phyloP scores from a whole-genome alignment of 2,329 filamentous ascomycete genomes.

The Colletotrichum tropicale region DNA sequence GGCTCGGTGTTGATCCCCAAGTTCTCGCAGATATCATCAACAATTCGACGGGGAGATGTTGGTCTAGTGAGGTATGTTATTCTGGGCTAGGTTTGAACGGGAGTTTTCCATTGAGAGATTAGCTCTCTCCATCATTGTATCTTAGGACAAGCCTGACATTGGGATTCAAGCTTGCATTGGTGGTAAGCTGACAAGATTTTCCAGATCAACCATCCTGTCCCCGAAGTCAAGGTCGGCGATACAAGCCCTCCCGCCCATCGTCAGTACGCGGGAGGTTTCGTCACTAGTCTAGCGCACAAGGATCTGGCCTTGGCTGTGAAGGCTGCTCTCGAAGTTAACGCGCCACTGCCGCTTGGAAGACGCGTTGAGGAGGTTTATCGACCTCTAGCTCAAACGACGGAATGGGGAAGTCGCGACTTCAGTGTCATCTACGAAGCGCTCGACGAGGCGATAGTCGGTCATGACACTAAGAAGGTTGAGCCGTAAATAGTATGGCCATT shows the following conservation, averaged over 20 bases:
- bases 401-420: neutral
- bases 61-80: neutral
- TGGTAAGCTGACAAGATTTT: neutral
- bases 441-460: neutral
- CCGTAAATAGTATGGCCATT: neutral
- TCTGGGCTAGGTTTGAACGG: neutral
- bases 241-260: neutral
- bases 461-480: neutral
- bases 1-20: neutral
- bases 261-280: neutral
- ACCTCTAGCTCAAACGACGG: neutral
- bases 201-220: neutral
- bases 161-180: neutral
- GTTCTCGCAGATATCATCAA: neutral
- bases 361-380: neutral
- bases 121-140: neutral
- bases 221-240: neutral
- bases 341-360: neutral
- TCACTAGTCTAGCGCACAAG: neutral
- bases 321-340: neutral
- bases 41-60: neutral
- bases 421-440: neutral
- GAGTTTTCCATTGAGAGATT: neutral
- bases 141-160: neutral
- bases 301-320: neutral